Conservation (phyloP, 257 asterid genomes). For the Echium plantagineum region DNA sequence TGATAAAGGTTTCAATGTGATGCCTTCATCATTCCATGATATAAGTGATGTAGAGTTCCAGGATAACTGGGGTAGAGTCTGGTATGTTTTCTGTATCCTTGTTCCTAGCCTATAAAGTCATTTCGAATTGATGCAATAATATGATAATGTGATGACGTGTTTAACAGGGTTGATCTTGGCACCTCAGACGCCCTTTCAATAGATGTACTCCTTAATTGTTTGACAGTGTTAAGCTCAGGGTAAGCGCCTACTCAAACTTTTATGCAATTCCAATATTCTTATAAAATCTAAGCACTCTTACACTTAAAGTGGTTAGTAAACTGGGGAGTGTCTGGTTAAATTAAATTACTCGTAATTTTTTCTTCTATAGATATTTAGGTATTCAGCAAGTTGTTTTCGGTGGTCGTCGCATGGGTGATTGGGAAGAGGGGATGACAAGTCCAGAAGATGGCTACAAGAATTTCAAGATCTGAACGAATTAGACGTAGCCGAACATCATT, state of each 20-base stretch:
- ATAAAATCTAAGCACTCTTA: background rate
- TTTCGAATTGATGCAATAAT: background rate
- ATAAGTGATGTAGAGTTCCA: conserved; percentile 85
- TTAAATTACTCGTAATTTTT: background rate
- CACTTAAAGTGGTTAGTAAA: background rate
- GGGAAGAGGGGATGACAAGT: conserved; percentile 95
- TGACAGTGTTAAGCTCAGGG: conserved; percentile 91
- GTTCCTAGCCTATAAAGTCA: background rate
- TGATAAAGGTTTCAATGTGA: conserved; percentile 68
- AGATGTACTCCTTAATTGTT: conserved; percentile 91
- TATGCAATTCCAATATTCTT: background rate
- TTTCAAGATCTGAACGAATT: conserved; percentile 51
- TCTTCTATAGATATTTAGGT: conserved; percentile 58
- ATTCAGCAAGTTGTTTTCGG: conserved; percentile 92
- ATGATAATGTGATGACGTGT: background rate
- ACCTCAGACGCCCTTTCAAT: conserved; percentile 81
- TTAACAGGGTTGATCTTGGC: conserved; percentile 89
- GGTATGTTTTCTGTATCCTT: conserved; percentile 32
- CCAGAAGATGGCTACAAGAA: conserved; percentile 73
- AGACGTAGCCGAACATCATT: too few relatives aligned
- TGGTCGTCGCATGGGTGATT: conserved; percentile 70
- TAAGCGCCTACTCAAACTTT: conserved; percentile 26
- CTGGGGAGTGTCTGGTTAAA: background rate
- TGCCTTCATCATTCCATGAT: conserved; percentile 92
- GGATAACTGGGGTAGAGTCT: conserved; percentile 92